These are phyloP conservation scores for Nepenthes mirabilis DNA, from an alignment of 148 eudicot species.

Conservation along the genomic window DNA sequence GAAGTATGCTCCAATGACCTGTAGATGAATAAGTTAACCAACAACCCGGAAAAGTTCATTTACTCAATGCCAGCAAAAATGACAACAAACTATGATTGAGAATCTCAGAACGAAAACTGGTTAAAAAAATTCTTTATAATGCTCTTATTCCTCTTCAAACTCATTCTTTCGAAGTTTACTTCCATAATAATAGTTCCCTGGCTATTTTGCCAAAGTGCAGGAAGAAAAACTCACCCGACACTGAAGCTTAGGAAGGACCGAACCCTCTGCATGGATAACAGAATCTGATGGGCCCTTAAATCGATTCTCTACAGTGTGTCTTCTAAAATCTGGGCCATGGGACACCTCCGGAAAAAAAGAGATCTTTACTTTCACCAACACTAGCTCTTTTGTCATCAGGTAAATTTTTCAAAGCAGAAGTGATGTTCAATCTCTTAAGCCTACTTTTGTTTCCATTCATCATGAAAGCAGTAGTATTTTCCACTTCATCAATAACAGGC, in stretches of 20 bases:
- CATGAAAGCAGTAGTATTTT: slow-evolving; percentile 12
- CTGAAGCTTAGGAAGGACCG: slow-evolving; percentile 51
- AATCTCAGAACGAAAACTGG: not conserved
- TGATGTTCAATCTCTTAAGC: slow-evolving; percentile 73
- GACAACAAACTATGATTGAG: not conserved
- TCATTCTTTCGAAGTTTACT: not conserved
- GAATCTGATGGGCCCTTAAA: slow-evolving; percentile 25
- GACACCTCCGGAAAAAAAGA: slow-evolving; percentile 72
- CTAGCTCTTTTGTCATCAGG: slow-evolving; percentile 21
- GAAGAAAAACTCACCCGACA: slow-evolving; percentile 57
- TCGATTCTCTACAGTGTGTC: slow-evolving; percentile 22
- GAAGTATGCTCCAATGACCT: slow-evolving; percentile 91
- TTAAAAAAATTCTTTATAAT: not conserved
- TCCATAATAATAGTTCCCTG: not conserved
- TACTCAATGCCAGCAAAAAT: not conserved
- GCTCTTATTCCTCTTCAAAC: too few relatives aligned
- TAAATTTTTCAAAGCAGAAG: slow-evolving; percentile 52
- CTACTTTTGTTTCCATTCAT: slow-evolving; percentile 29
- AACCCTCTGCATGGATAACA: slow-evolving; percentile 42
- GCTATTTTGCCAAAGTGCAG: not conserved
- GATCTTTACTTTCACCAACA: slow-evolving; percentile 27
- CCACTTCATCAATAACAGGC: slow-evolving; percentile 14
- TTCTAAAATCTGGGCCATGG: slow-evolving; percentile 43
- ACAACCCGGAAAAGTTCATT: not conserved
- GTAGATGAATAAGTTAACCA: slow-evolving; percentile 4